phyloP scores from a whole-genome alignment of 2,329 filamentous ascomycete species.

The Madurella fahalii region DNA sequence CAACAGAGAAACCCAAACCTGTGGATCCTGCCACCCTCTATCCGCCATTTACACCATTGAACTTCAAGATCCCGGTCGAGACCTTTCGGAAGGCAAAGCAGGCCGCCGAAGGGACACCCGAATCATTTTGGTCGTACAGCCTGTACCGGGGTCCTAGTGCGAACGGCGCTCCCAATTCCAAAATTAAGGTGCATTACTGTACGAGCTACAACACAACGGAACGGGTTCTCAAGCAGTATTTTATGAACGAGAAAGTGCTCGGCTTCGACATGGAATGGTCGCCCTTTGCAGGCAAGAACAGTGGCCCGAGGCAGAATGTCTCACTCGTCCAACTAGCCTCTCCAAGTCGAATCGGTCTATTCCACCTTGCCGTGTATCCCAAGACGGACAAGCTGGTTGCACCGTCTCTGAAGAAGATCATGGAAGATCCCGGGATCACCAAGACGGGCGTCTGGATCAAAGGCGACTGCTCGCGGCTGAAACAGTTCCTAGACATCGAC shows the following conservation, averaged over 20 bases:
- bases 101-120: conserved; percentile 40
- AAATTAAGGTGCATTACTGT: conserved; percentile 74
- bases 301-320: conserved; percentile 62
- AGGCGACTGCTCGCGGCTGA: conserved; percentile 65
- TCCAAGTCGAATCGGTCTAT: conserved; percentile 70
- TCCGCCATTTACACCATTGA: conserved; percentile 37
- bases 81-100: conserved; percentile 46
- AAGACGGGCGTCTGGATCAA: conserved; percentile 77
- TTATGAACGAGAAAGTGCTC: conserved; percentile 65
- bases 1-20: neutral
- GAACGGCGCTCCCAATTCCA: conserved; percentile 41
- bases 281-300: conserved; percentile 41
- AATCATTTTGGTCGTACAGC: conserved; percentile 64
- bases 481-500: conserved; percentile 60
- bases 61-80: conserved; percentile 45
- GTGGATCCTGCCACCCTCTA: conserved; percentile 20
- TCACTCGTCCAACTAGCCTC: conserved; percentile 81
- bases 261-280: conserved; percentile 92
- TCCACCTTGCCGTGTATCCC: conserved; percentile 69
- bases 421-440: conserved; percentile 64
- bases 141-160: conserved; percentile 56
- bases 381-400: conserved; percentile 57
- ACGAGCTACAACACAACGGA: conserved; percentile 64
- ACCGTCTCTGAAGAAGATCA: conserved; percentile 64
- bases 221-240: conserved; percentile 58